Evolutionary conservation across 345 rosid genomes (phyloP), one percentile per base, ranked within the genome.

Genomic region (Salix udensis): DNA sequence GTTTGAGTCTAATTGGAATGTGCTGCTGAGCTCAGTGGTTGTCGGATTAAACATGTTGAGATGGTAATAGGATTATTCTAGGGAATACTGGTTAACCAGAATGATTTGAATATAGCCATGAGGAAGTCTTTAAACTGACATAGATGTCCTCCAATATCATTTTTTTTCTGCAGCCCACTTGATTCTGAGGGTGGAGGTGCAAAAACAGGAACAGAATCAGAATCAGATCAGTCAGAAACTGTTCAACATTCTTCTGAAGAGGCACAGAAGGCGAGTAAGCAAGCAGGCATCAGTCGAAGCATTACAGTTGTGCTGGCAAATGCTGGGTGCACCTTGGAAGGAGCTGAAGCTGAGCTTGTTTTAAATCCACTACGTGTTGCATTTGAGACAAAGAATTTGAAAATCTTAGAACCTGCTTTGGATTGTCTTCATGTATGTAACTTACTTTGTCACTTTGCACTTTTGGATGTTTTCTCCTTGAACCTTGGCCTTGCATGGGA

Each of bases 371-470:
- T 96, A 30, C 92, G 92, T 74, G 89, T 93, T 82, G 97, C 99
- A 75, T 90, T 93, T 72, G 97, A 96, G 85, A 92, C 99, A 19
- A 96, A 92, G 90, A 91, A 87, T 87, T 79, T 90, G 81, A 96
- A 90, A 84, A 80, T 96, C 79, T 77, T 92, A 67, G 98, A 96
- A 83, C 89, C 94, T 85, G 97, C 99, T 71, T 87, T 96, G 90
- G 99, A 96, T 86, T 96, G 98, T 85, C 96, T 93, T 83, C 98
- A 94, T 89, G 99, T 94, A 91, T 60, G 95, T 70, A 66, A 50
- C 40, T 74, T 72, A 52, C 16, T 24, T 78, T 58, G 5, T 23
- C 69, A 46, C 52, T 77, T 39, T 68, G 26, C 48, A 46, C 48
- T 70, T 76, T 15, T 75, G 44, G 6, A 64, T 44, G 48, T 55